Conservation (phyloP, 345 rosid genomes). For the Citrus inodora region DNA sequence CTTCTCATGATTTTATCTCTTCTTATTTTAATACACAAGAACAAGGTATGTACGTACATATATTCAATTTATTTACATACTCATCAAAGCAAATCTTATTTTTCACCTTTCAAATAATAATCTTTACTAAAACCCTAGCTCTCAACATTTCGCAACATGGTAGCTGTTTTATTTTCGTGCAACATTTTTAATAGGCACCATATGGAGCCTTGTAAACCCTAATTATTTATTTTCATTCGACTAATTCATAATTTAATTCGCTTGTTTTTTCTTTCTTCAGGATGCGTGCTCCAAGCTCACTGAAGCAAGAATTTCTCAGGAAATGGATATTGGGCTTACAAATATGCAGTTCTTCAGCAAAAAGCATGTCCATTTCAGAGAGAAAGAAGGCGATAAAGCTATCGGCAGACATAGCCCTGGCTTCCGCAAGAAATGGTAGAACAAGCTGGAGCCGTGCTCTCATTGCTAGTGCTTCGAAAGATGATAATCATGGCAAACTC, state of each 20-base stretch:
- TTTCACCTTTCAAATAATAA: background rate
- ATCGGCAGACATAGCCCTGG: conserved; percentile 87
- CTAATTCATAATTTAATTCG: background rate
- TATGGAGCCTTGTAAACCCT: background rate
- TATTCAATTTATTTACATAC: background rate
- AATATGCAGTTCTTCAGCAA: conserved; percentile 33
- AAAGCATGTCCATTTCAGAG: conserved; percentile 45
- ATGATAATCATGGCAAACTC: conserved; percentile 20
- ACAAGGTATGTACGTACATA: conserved; percentile 20
- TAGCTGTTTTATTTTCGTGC: background rate
- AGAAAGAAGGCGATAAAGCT: conserved; percentile 77
- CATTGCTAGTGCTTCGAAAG: conserved; percentile 45
- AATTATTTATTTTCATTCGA: background rate
- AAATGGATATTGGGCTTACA: conserved; percentile 74
- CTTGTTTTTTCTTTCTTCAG: conserved; percentile 13
- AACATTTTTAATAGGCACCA: background rate
- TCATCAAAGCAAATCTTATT: background rate
- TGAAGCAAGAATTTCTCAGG: conserved; percentile 66
- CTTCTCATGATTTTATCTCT: conserved; percentile 15
- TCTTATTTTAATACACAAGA: conserved; percentile 6
- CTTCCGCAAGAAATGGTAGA: conserved; percentile 60
- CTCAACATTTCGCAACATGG: background rate
- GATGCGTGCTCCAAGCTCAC: conserved; percentile 45
- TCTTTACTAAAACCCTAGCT: background rate
- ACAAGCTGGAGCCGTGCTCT: conserved; percentile 86